Base-by-base conservation (phyloP, 352 stramenopile species). In the Pilasporangium apinafurcum region DNA sequence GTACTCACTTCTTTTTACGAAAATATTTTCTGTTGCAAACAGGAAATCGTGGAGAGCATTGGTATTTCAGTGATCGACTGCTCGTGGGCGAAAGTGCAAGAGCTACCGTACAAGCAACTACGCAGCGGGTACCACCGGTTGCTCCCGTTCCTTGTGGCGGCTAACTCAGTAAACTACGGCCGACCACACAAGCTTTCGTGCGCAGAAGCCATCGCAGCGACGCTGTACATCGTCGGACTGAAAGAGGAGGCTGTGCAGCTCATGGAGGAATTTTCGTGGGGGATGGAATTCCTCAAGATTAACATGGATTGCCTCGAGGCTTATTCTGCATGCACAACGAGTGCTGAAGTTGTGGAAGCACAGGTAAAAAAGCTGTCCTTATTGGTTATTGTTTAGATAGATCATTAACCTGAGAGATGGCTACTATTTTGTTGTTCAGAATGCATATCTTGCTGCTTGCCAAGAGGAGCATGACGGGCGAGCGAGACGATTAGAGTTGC, bases 111-210 rank as follows among this genome's bases (percentile, higher is more conserved):
- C 59, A 71, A 87, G 30, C 86, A 98, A 60, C 84, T 99, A 63
- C 83, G 89, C 34, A 88, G 84, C 13, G 91, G 92, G 20, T 74
- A 96, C 55, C 95, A 98, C 63, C 92, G 97, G 17, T 66, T 99
- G 18, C 69, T 99, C 22, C 97, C 97, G 14, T 98, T 98, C 56
- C 75, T 99, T 18, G 93, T 99, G 21, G 97, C 97, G 0, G 96
- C 96, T 3, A 99, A 99, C 62, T 92, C 91, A 22, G 96, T 99
- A 20, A 99, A 99, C 76, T 99, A 99, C 69, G 97, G 97, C 17
- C 86, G 86, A 35, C 95, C 90, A 4, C 85, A 83, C 76, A 95
- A 99, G 62, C 69, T 99, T 1, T 97, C 86, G 45, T 99, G 95
- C 53, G 97, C 92, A 0, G 97, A 99, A 62, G 96, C 97, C 4